Conservation (phyloP, 768 basidiomycete genomes). For the Pleurotus pulmonarius region DNA sequence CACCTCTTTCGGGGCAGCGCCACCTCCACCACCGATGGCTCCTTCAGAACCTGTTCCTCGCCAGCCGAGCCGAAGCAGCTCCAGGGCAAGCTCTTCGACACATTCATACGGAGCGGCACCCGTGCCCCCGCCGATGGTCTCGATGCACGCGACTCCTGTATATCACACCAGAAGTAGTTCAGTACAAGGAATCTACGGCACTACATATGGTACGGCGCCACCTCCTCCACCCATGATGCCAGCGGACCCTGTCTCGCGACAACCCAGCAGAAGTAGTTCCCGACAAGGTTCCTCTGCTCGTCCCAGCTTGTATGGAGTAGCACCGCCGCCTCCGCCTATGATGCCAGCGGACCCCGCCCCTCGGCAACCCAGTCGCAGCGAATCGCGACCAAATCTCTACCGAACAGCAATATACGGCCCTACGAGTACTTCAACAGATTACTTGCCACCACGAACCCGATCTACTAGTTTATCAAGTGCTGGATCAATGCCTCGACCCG, state of each 20-base stretch:
- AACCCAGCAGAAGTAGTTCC: background rate
- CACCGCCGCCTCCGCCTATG: background rate
- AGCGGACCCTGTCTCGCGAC: background rate
- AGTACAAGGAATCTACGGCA: background rate
- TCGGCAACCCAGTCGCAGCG: background rate
- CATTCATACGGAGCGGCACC: slow-evolving; percentile 36
- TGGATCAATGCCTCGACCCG: background rate
- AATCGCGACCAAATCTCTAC: background rate
- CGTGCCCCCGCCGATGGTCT: slow-evolving; percentile 14
- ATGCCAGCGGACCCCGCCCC: background rate
- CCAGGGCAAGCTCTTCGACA: slow-evolving; percentile 22
- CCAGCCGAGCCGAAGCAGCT: slow-evolving; percentile 1
- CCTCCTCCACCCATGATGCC: slow-evolving; percentile 2
- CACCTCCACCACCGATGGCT: background rate
- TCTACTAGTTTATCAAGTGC: slow-evolving; percentile 3
- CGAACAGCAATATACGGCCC: background rate
- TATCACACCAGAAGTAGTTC: background rate
- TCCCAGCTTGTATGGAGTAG: background rate
- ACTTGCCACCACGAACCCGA: background rate
- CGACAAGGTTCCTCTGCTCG: background rate
- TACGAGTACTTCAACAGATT: background rate
- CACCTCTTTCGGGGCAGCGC: background rate
- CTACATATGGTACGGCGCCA: background rate
- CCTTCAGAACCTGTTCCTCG: background rate
- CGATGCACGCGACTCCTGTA: too few species aligned